Base-by-base conservation (phyloP, 495 filamentous ascomycete genomes). In the Hypoxylon crocopeplum region DNA sequence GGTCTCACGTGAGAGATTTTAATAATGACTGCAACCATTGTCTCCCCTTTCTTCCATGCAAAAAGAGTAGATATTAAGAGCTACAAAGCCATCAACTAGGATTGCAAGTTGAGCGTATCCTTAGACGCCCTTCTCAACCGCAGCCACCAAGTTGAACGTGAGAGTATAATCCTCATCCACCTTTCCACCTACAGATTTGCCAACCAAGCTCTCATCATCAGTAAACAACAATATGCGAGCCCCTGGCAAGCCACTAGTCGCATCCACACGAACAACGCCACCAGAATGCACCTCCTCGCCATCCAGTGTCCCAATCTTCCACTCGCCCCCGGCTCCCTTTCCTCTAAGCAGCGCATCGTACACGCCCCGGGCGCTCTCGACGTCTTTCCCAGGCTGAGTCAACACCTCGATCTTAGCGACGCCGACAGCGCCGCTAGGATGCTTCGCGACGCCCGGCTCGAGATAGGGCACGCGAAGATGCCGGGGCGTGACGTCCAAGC, bases 401-500 rank as follows among this genome's bases (percentile, higher is more conserved):
- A 74, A 55, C 1, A 81, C 57, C 11, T 69, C 70, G 12, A 84
- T 60, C 19, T 67, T 63, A 12, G 64, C 71, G 24, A 86, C 74
- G 0, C 80, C 80, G 13, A 77, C 54, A 5, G 67, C 79, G 1
- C 75, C 76, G 21, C 66, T 74, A 0, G 78, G 72, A 71, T 85
- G 80, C 20, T 54, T 68, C 1, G 69, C 70, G 15, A 59, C 69
- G 16, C 66, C 66, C 13, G 41, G 56, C 5, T 50, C 47, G 7
- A 38, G 27, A 11, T 68, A 54, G 11, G 83, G 80, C 4, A 82
- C 82, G 17, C 82, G 49, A 11, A 76, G 41, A 3, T 61, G 44
- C 11, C 83, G 59, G 13, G 69, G 59, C 48, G 82, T 84, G 5
- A 81, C 66, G 59, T 86, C 84, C 25, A 83, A 67, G 54, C 82